Conservation (phyloP, 805 yeast genomes). For the Candida loeiensis region DNA sequence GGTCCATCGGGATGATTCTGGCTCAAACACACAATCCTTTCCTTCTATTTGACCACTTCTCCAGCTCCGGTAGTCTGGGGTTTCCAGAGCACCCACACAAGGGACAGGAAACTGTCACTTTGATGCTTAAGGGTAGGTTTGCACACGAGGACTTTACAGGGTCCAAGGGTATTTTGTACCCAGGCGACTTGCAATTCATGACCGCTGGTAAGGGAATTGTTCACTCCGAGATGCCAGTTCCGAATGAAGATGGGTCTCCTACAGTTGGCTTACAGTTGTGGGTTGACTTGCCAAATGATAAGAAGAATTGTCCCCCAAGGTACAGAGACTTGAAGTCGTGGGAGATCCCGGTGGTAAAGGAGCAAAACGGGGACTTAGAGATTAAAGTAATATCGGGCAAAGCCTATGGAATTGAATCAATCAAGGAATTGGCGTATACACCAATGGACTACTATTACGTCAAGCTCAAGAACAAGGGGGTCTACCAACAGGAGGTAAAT, state of each 20-base stretch:
- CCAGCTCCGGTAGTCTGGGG: conserved; percentile 61
- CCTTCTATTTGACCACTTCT: conserved; percentile 77
- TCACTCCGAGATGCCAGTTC: conserved; percentile 83
- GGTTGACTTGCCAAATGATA: conserved; percentile 73
- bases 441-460: conserved; percentile 74
- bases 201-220: conserved; percentile 88
- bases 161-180: conserved; percentile 65
- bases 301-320: conserved; percentile 65
- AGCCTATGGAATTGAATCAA: conserved; percentile 68
- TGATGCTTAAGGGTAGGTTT: conserved; percentile 60
- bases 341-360: conserved; percentile 69
- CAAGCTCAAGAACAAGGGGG: conserved; percentile 61
- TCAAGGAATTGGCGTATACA: conserved; percentile 73
- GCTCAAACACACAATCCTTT: conserved; percentile 80
- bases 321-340: conserved; percentile 69
- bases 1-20: conserved; percentile 69
- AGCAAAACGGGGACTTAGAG: conserved; percentile 56
- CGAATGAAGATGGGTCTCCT: conserved; percentile 42
- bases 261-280: conserved; percentile 76
- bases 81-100: conserved; percentile 84
- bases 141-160: conserved; percentile 90
- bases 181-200: conserved; percentile 91
- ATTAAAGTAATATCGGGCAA: conserved; percentile 78
- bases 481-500: conserved; percentile 59
- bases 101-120: conserved; percentile 79